A percentile compares a stretch with the other conserved stretches of the same genome.
Conservation (phyloP, 2,329 filamentous ascomycete species). For the Fusarium sp. region DNA sequence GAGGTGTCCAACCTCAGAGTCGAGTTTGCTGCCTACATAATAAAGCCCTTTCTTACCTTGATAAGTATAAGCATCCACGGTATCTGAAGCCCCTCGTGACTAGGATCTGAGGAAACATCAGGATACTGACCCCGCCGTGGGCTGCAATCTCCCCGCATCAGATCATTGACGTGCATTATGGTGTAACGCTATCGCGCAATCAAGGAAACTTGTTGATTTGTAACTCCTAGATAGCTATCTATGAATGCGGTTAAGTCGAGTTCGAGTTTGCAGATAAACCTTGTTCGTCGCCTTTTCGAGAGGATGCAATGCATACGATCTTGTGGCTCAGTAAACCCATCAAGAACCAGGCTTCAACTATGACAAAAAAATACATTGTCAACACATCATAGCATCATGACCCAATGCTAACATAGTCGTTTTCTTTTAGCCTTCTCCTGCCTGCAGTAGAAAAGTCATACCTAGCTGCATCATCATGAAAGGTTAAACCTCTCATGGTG, state of each 20-base stretch:
- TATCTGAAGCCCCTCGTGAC: not conserved
- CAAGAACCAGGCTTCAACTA: too few relatives aligned
- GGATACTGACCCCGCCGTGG: not conserved
- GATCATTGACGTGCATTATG: not conserved
- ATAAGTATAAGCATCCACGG: not conserved
- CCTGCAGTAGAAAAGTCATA: too few relatives aligned
- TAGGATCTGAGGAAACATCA: not conserved
- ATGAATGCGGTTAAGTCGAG: not conserved
- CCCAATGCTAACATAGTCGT: too few relatives aligned
- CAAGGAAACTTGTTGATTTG: not conserved
- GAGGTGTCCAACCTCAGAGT: not conserved
- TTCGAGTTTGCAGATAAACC: not conserved
- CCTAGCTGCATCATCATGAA: too few relatives aligned
- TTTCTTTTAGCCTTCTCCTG: too few relatives aligned
- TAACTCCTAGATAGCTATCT: not conserved
- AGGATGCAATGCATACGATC: not conserved
- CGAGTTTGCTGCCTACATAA: not conserved
- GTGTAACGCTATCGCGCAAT: not conserved
- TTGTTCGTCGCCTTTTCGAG: not conserved
- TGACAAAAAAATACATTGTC: too few relatives aligned
- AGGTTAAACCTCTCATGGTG: too few relatives aligned
- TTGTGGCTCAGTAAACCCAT: too few relatives aligned
- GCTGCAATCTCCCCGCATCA: not conserved
- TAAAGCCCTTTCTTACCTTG: not conserved
- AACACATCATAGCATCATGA: too few relatives aligned